These are phyloP conservation scores for Cicer cuneatum DNA, from an alignment of 306 rosid genomes.

Conservation along the genomic window DNA sequence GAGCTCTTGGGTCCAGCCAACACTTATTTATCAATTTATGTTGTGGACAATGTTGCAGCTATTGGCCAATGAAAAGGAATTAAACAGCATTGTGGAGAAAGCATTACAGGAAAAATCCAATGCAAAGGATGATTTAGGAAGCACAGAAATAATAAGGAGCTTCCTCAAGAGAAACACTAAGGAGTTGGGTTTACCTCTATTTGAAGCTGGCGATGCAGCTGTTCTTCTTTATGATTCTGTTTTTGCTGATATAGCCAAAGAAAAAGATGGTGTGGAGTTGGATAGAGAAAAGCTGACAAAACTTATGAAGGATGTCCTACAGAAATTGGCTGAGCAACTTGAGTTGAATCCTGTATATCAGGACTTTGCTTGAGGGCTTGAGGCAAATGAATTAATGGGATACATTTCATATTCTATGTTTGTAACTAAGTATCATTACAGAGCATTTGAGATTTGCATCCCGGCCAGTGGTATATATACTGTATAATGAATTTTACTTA, in stretches of 20 bases:
- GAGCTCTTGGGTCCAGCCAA: not conserved
- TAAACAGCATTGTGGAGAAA: constrained; percentile 57
- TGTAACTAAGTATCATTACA: constrained; percentile 28
- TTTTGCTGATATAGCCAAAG: constrained; percentile 62
- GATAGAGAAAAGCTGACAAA: constrained; percentile 53
- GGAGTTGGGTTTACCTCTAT: constrained; percentile 70
- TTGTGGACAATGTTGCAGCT: constrained; percentile 64
- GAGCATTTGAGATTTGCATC: constrained; percentile 32
- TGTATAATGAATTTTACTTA: constrained; percentile 32
- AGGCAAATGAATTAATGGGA: constrained; percentile 13
- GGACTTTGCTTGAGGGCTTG: constrained; percentile 51
- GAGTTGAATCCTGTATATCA: constrained; percentile 75
- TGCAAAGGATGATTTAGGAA: constrained; percentile 50
- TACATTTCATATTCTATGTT: constrained; percentile 29
- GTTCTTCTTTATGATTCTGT: constrained; percentile 70
- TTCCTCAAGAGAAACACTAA: constrained; percentile 64
- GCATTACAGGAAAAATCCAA: constrained; percentile 56
- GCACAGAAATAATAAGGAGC: constrained; percentile 55
- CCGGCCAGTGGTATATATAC: constrained; percentile 11
- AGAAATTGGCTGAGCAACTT: constrained; percentile 78
- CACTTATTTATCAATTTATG: constrained; percentile 24
- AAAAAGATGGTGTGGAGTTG: constrained; percentile 43
- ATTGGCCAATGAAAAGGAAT: constrained; percentile 70
- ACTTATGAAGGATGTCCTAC: constrained; percentile 62
- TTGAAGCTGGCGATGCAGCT: constrained; percentile 64